A percentile compares a stretch with the other conserved stretches of the same genome.
These are phyloP conservation scores for Teunomyces cretensis DNA, from an alignment of 805 yeast species.

Conservation along the genomic window DNA sequence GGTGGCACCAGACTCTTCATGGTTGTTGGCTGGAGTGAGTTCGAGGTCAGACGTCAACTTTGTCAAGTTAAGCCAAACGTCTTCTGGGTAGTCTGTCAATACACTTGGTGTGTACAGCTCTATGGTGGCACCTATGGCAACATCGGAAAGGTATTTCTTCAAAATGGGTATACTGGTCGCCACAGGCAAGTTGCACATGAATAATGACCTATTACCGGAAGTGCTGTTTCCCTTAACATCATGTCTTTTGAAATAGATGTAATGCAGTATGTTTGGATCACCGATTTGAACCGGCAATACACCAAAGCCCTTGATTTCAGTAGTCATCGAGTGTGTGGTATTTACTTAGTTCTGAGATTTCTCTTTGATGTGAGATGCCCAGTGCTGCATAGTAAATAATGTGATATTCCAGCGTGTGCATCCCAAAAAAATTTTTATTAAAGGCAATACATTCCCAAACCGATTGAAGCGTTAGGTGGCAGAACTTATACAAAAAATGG, in stretches of 20 bases:
- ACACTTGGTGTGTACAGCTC: conserved; percentile 42
- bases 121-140: conserved; percentile 65
- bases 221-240: conserved; percentile 35
- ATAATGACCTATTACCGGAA: conserved; percentile 50
- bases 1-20: conserved; percentile 27
- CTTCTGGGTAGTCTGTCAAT: conserved; percentile 43
- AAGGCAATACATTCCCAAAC: background rate
- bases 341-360: background rate
- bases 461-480: background rate
- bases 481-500: conserved; percentile 28
- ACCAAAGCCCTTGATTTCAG: conserved; percentile 58
- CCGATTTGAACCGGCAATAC: conserved; percentile 50
- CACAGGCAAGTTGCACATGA: conserved; percentile 74
- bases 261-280: conserved; percentile 45
- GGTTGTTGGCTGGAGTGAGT: conserved; percentile 19
- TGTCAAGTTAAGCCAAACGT: conserved; percentile 48
- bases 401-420: background rate
- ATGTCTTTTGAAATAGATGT: conserved; percentile 67
- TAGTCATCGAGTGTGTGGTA: conserved; percentile 12
- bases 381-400: conserved; percentile 2
- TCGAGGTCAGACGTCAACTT: conserved; percentile 59
- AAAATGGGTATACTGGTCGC: conserved; percentile 52
- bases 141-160: conserved; percentile 54
- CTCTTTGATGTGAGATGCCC: conserved; percentile 3
- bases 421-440: background rate